These are phyloP conservation scores for Platanus orientalis DNA, from an alignment of 164 flowering plant genomes.

Conservation along the genomic window DNA sequence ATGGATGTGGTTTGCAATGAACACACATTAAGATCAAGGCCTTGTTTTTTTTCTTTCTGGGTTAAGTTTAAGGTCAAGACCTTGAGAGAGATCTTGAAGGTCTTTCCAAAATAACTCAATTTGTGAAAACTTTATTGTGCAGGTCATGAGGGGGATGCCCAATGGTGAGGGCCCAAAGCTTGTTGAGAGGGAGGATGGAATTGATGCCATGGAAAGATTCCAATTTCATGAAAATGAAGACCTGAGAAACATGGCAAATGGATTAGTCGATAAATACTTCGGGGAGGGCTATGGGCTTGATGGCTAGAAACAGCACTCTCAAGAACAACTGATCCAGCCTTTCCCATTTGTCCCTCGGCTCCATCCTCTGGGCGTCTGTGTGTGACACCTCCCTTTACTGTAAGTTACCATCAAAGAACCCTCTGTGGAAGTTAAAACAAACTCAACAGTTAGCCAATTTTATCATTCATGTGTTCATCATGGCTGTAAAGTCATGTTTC, in stretches of 20 bases:
- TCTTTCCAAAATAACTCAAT: neutral
- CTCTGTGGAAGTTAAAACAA: neutral
- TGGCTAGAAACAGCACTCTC: conserved; percentile 20
- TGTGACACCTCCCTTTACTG: neutral
- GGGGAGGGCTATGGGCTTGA: conserved; percentile 89
- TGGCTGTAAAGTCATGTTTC: conserved; percentile 1
- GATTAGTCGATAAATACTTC: conserved; percentile 79
- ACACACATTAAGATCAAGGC: neutral
- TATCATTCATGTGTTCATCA: conserved; percentile 3
- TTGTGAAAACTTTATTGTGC: conserved; percentile 1
- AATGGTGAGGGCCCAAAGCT: conserved; percentile 86
- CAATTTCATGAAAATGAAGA: conserved; percentile 96
- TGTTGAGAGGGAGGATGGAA: conserved; percentile 87
- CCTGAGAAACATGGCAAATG: conserved; percentile 84
- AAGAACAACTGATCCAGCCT: neutral
- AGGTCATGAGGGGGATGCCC: conserved; percentile 95
- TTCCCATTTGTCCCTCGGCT: neutral
- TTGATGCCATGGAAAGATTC: conserved; percentile 95
- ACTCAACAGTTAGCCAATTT: conserved; percentile 2
- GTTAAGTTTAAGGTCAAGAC: no score
- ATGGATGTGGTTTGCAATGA: neutral
- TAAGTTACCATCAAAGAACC: neutral
- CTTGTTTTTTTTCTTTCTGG: no score
- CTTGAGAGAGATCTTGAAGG: neutral
- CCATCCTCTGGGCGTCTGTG: conserved; percentile 7